Evolutionary conservation across 768 basidiomycete species (phyloP).

Genomic region (Russula abietina): DNA sequence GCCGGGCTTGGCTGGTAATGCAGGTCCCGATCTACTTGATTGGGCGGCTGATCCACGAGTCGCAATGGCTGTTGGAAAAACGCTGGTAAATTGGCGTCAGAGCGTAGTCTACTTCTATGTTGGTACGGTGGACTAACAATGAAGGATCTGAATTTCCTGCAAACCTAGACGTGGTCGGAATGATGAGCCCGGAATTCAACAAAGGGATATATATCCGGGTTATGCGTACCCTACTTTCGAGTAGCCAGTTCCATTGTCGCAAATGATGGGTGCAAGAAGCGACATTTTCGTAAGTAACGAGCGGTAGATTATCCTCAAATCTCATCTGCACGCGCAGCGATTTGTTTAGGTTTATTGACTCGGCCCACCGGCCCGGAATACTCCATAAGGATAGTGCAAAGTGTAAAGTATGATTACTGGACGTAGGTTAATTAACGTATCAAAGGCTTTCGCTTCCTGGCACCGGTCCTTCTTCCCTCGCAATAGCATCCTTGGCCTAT

Average conservation of each 20-base stretch:
- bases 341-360: constrained; percentile 23
- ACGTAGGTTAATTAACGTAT: too few relatives aligned
- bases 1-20: constrained; percentile 79
- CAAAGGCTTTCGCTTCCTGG: constrained; percentile 21
- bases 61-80: constrained; percentile 97
- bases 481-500: constrained; percentile 31
- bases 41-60: constrained; percentile 69
- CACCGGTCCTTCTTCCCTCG: constrained; percentile 23
- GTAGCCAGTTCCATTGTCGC: constrained; percentile 96
- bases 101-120: not conserved
- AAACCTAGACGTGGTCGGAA: constrained; percentile 49
- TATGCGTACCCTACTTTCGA: constrained; percentile 90
- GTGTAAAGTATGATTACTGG: too few relatives aligned
- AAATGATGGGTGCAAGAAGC: constrained; percentile 87
- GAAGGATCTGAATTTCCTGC: constrained; percentile 99
- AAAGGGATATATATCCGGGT: not conserved
- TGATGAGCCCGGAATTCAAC: not conserved
- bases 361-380: constrained; percentile 3
- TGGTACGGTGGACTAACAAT: constrained; percentile 55
- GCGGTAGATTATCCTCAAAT: not conserved
- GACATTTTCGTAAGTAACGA: constrained; percentile 49
- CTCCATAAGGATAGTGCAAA: too few relatives aligned
- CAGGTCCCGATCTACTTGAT: constrained; percentile 58
- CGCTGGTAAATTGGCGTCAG: constrained; percentile 41
- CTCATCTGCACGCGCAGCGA: not conserved